phyloP scores from a whole-genome alignment of 2,329 filamentous ascomycete genomes.

The Fusarium miscanthi region DNA sequence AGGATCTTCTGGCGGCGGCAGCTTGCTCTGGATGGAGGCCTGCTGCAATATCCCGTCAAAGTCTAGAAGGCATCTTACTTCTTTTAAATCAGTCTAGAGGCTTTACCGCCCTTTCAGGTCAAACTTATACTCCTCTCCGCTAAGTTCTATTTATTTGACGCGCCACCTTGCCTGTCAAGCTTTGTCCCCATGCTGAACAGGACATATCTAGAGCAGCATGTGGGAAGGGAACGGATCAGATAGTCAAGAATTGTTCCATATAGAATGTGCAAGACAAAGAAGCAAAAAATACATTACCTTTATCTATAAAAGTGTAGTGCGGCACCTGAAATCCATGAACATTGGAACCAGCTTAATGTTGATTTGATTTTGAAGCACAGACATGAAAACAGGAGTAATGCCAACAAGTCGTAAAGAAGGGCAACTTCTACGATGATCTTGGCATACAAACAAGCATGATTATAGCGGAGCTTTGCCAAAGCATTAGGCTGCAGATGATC shows the following conservation, averaged over 20 bases:
- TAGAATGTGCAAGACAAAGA: not conserved
- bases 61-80: not conserved
- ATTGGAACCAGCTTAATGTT: not conserved
- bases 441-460: not conserved
- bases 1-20: not conserved
- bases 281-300: not conserved
- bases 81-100: not conserved
- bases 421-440: not conserved
- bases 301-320: too few species aligned
- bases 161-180: not conserved
- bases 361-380: not conserved
- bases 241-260: not conserved
- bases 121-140: not conserved
- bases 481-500: not conserved
- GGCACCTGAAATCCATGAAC: not conserved
- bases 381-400: not conserved
- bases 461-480: not conserved
- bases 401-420: not conserved
- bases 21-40: constrained; percentile 6
- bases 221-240: not conserved
- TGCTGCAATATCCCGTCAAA: constrained; percentile 5
- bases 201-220: not conserved
- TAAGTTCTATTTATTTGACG: not conserved
- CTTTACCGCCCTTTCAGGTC: not conserved
- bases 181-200: not conserved